Evolutionary conservation across 306 rosid species (phyloP), one percentile per base, ranked within the genome.

Genomic region (Inga oerstediana): DNA sequence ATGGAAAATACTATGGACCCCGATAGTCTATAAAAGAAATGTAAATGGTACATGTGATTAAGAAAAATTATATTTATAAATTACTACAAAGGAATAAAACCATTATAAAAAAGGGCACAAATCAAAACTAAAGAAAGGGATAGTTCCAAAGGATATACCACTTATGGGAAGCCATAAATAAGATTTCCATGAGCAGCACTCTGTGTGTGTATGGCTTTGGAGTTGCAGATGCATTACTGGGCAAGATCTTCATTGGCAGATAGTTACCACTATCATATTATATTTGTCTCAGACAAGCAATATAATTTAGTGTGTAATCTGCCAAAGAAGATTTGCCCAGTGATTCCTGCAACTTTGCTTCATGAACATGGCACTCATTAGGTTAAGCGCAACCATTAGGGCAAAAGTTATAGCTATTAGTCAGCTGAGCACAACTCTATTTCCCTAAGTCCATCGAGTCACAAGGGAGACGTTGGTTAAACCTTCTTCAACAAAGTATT

Each of bases 261-360:
- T 76, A 76, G 75, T 81, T 87, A 88, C 86, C 82, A 13, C 37
- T 45, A 4, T 39, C 43, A 39, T 4, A 15, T 24, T 10, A 12
- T 64, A 62, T 62, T 61, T 24, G 30, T 12, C 17, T 24, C 16
- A 27, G 16, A 39, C 80, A 44, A 37, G 83, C 64, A 65, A 43
- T 49, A n/a, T 71, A 59, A 72, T 52, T 1, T 14, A 79, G 90
- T 77, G 83, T 72, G 78, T 66, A 67, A 56, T 27, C 86, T 86
- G 92, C 93, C 89, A 92, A 92, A 86, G 96, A 87, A 90, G 93
- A 90, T 87, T 92, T 92, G 92, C 89, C 90, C 91, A 78, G 93
- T 87, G 75, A 92, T 92, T 79, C 64, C 76, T 74, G 83, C 87
- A 86, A 78, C 78, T 67, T 8, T 71, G 37, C 65, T 68, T 75